These are phyloP conservation scores for Scalesia atractyloides DNA, from an alignment of 129 eudicot genomes.

Conservation along the genomic window DNA sequence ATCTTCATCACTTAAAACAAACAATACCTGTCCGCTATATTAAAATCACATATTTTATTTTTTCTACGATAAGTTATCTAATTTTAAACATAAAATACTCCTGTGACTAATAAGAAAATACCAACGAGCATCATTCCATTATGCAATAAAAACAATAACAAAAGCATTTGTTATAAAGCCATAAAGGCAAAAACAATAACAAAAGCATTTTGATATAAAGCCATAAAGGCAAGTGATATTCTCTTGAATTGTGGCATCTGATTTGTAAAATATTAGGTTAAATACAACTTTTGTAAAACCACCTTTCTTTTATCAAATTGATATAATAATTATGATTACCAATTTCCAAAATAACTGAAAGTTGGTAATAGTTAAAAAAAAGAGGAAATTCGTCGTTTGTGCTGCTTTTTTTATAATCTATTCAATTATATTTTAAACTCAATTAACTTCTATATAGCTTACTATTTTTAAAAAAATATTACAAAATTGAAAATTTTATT, in stretches of 20 bases:
- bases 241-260: background rate
- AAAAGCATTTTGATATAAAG: background rate
- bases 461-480: too few relatives aligned
- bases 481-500: too few relatives aligned
- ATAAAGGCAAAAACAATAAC: background rate
- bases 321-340: too few relatives aligned
- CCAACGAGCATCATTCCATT: slow-evolving; percentile 16
- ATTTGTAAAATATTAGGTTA: background rate
- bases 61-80: background rate
- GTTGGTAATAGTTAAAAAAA: too few relatives aligned
- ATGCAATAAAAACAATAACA: background rate
- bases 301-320: too few relatives aligned
- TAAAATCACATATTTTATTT: slow-evolving; percentile 1
- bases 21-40: slow-evolving; percentile 5
- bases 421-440: too few relatives aligned
- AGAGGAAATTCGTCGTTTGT: too few relatives aligned
- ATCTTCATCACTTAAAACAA: slow-evolving; percentile 7
- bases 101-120: slow-evolving; percentile 7
- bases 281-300: too few relatives aligned
- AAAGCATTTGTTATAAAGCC: too few relatives aligned
- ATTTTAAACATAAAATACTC: background rate
- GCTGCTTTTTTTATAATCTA: too few relatives aligned
- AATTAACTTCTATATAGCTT: too few relatives aligned
- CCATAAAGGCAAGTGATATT: background rate
- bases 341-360: too few relatives aligned